Conservation (phyloP, 768 basidiomycete genomes). For the Leccinum rimulosum region DNA sequence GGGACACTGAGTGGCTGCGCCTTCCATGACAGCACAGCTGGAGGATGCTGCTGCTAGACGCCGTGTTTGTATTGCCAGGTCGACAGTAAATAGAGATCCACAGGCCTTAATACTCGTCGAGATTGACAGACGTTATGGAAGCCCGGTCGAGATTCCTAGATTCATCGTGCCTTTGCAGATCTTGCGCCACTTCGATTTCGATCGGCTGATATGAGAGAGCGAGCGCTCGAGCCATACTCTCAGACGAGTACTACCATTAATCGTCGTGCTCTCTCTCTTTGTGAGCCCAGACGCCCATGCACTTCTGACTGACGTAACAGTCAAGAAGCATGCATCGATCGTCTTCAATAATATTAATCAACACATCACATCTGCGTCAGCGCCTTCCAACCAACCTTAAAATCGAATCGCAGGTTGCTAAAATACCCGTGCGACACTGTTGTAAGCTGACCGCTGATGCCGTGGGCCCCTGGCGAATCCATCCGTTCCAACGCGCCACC, state of each 20-base stretch:
- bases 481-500: slow-evolving; percentile 12
- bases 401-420: slow-evolving; percentile 13
- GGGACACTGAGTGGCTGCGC: slow-evolving; percentile 1
- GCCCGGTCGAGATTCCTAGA: slow-evolving; percentile 16
- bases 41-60: slow-evolving; percentile 13
- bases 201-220: slow-evolving; percentile 8
- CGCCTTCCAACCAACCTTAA: slow-evolving; percentile 18
- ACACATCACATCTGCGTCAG: slow-evolving; percentile 15
- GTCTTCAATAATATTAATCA: slow-evolving; percentile 17
- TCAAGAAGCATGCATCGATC: slow-evolving; percentile 8
- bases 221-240: not conserved
- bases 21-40: slow-evolving; percentile 15
- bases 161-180: slow-evolving; percentile 23
- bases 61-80: slow-evolving; percentile 10
- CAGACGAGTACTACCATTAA: not conserved
- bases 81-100: slow-evolving; percentile 18
- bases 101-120: slow-evolving; percentile 16
- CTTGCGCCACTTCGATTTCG: slow-evolving; percentile 19
- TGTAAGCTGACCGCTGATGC: slow-evolving; percentile 11
- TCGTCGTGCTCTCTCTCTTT: not conserved
- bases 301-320: slow-evolving; percentile 7
- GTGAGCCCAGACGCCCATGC: not conserved
- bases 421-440: slow-evolving; percentile 1
- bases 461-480: slow-evolving; percentile 17
- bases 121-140: slow-evolving; percentile 24